These are phyloP conservation scores for Phytomonas serpens DNA, from an alignment of 208 protist genomes.

Conservation along the genomic window DNA sequence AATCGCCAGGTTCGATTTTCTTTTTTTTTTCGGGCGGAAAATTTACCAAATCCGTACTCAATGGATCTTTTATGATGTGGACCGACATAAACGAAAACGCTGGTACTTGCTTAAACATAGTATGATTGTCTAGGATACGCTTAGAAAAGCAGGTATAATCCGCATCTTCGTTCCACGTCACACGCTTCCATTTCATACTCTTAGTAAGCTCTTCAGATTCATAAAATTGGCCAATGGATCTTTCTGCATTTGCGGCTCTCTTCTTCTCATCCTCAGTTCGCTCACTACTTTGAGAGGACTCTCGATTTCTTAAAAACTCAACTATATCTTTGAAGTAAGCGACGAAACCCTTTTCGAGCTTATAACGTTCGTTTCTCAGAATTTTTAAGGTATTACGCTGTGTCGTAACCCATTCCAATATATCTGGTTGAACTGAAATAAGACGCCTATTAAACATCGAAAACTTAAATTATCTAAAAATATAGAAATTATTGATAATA, in stretches of 20 bases:
- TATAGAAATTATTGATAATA: neutral
- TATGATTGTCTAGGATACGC: conserved; percentile 76
- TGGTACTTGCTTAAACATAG: conserved; percentile 63
- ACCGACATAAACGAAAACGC: conserved; percentile 90
- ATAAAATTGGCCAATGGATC: conserved; percentile 76
- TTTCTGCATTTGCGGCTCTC: conserved; percentile 11
- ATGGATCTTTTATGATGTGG: conserved; percentile 74
- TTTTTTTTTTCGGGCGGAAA: conserved; percentile 31
- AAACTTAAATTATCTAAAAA: neutral
- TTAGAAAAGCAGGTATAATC: conserved; percentile 84
- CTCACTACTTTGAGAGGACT: conserved; percentile 8
- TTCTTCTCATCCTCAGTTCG: conserved; percentile 14
- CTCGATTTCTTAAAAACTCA: conserved; percentile 23
- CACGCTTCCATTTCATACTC: conserved; percentile 89
- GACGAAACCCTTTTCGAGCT: conserved; percentile 76
- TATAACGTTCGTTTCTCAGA: conserved; percentile 43
- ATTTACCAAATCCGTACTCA: conserved; percentile 28
- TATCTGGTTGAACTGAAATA: conserved; percentile 51
- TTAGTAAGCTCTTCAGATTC: conserved; percentile 87
- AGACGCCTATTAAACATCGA: conserved; percentile 25
- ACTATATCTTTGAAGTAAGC: conserved; percentile 47
- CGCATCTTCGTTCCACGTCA: conserved; percentile 87
- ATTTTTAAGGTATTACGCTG: conserved; percentile 29
- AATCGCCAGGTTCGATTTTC: conserved; percentile 35
- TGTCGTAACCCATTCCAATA: conserved; percentile 52